Evolutionary conservation across 805 yeast species (phyloP).

Genomic region (Ogataea allantospora): DNA sequence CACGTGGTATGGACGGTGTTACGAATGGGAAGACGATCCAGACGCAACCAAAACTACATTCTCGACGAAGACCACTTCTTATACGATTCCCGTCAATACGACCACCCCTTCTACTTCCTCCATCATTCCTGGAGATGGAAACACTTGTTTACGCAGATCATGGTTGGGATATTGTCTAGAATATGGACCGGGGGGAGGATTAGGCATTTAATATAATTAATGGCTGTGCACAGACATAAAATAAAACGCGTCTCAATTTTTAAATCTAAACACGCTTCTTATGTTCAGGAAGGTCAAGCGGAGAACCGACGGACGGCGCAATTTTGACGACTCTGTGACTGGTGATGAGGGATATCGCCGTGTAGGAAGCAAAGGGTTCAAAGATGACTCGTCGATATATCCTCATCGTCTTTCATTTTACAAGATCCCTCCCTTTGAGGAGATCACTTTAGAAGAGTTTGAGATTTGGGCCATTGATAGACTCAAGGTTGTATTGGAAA

Average conservation of each 20-base stretch:
- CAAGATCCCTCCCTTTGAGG: slow-evolving; percentile 72
- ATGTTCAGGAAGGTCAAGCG: slow-evolving; percentile 78
- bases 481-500: slow-evolving; percentile 75
- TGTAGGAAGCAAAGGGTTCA: slow-evolving; percentile 31
- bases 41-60: slow-evolving; percentile 14
- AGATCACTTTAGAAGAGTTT: slow-evolving; percentile 88
- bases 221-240: slow-evolving; percentile 5
- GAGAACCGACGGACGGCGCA: slow-evolving; percentile 70
- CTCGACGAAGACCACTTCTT: slow-evolving; percentile 8
- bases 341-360: slow-evolving; percentile 29
- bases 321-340: slow-evolving; percentile 42
- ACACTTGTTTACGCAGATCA: slow-evolving; percentile 19
- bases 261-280: slow-evolving; percentile 6
- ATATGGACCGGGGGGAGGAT: slow-evolving; percentile 14
- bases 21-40: slow-evolving; percentile 34
- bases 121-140: slow-evolving; percentile 3
- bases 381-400: slow-evolving; percentile 33
- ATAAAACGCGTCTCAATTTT: slow-evolving; percentile 4
- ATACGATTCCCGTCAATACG: slow-evolving; percentile 1
- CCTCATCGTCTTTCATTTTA: slow-evolving; percentile 72
- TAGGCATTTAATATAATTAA: neutral
- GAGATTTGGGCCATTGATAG: slow-evolving; percentile 96
- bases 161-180: slow-evolving; percentile 24
- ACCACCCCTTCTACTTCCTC: slow-evolving; percentile 4
- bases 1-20: slow-evolving; percentile 63